Evolutionary conservation across 192 early-diverging fungal species (phyloP), one percentile per base, ranked within the genome.

Genomic region (Glomus cerebriforme): DNA sequence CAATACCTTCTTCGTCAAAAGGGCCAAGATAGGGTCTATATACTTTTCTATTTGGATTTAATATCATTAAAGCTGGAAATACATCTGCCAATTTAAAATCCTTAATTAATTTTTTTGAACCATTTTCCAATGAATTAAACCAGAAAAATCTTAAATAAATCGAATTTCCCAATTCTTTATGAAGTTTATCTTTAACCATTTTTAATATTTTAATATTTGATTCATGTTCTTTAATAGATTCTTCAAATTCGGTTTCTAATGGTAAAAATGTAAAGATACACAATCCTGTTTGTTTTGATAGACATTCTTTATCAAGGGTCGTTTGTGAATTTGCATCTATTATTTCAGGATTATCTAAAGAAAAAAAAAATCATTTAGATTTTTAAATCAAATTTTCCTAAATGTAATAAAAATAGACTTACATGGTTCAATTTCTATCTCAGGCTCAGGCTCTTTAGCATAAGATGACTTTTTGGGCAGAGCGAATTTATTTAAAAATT

Each of bases 401-500:
- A n/a, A 54, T 63, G 59, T 80, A 81, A 26, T 43, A 12, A 47
- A 80, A 64, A 15, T 79, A 69, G 22, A 35, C 32, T 7, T 77
- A 60, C 29, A 26, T 59, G 5, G 59, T 45, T 78, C 73, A 69
- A 43, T 74, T 70, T 66, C 54, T 69, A 47, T 64, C 62, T 59
- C 63, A 35, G 45, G 39, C 69, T 71, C 67, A 13, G 74, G 29
- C 7, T 64, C 73, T 68, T 81, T 82, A 31, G 59, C 45, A 73
- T 68, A 7, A 54, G 32, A 39, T 39, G 81, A 75, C 39, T 85
- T 74, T 58, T 79, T 35, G 29, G 81, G 59, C 29, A 82, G 78
- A 54, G 91, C 85, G 82, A 94, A 87, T 71, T 90, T 80, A 67
- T 87, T 85, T 29, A 96, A 79, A 80, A 93, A 94, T 43, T 92